Conservation (phyloP, 2,329 filamentous ascomycete genomes). For the Cytospora chrysosperma region DNA sequence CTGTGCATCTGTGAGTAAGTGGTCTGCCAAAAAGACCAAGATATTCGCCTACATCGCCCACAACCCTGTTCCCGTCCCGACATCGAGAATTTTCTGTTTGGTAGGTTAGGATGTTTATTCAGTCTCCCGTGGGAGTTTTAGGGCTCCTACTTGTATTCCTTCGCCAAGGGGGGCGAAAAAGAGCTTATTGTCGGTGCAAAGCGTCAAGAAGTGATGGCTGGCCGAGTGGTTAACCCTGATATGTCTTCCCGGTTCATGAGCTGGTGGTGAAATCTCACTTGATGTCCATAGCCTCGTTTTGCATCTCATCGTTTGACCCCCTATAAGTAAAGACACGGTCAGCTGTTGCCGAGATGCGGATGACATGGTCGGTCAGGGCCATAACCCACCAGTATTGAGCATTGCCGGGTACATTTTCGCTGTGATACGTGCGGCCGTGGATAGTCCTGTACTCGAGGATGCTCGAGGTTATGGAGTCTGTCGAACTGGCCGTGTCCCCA, state of each 20-base stretch:
- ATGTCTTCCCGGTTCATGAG: too few species aligned
- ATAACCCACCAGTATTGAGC: conserved; percentile 23
- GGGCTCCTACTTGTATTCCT: conserved; percentile 19
- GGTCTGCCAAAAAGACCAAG: background rate
- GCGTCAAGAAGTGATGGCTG: conserved; percentile 30
- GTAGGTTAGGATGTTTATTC: background rate
- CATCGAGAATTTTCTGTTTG: conserved; percentile 43
- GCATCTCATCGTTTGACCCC: conserved; percentile 34
- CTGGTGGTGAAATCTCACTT: conserved; percentile 21
- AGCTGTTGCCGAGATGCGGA: background rate
- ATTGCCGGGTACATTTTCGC: conserved; percentile 17
- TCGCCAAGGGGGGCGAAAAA: conserved; percentile 29
- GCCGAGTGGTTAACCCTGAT: conserved; percentile 2
- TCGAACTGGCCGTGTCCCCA: conserved; percentile 22
- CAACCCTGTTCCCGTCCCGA: conserved; percentile 55
- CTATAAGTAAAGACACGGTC: conserved; percentile 3
- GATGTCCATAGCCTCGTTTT: conserved; percentile 36
- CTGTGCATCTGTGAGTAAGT: conserved; percentile 34
- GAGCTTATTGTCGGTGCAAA: conserved; percentile 29
- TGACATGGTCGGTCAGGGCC: conserved; percentile 40
- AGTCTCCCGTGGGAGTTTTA: background rate
- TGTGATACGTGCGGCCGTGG: conserved; percentile 24
- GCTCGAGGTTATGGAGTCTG: conserved; percentile 20
- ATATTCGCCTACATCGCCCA: conserved; percentile 41
- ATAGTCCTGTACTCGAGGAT: conserved; percentile 24